These are phyloP conservation scores for Didymella exigua DNA, from an alignment of 2,329 filamentous ascomycete genomes.

Conservation along the genomic window DNA sequence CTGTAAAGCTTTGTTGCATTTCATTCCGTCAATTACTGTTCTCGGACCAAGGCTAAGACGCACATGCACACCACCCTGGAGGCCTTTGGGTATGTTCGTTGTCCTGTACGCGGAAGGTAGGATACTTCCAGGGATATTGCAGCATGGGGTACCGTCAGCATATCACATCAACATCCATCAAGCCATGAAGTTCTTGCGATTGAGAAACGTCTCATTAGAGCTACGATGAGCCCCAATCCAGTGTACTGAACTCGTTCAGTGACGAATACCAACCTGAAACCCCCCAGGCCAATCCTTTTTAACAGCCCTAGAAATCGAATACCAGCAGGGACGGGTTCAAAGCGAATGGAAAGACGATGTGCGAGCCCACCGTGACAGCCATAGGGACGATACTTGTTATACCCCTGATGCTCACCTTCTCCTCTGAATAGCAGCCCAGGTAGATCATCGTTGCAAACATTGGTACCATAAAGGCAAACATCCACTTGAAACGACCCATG, in stretches of 20 bases:
- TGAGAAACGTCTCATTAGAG: neutral
- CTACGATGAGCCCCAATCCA: too few species aligned
- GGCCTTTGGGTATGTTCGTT: too few species aligned
- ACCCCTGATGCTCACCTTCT: constrained; percentile 54
- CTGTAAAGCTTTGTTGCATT: too few species aligned
- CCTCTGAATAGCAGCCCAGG: constrained; percentile 66
- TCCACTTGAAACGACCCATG: constrained; percentile 76
- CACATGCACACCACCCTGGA: too few species aligned
- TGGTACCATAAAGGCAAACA: constrained; percentile 65
- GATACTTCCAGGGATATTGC: too few species aligned
- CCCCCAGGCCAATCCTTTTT: too few species aligned
- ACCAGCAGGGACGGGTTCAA: constrained; percentile 78
- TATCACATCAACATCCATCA: neutral
- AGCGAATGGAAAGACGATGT: constrained; percentile 71
- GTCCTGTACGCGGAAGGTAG: too few species aligned
- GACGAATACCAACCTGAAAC: too few species aligned
- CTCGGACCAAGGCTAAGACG: too few species aligned
- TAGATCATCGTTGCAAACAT: constrained; percentile 68
- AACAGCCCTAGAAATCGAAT: constrained; percentile 67
- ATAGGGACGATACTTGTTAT: constrained; percentile 75
- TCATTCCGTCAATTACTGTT: too few species aligned
- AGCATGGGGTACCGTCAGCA: too few species aligned
- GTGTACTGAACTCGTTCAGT: too few species aligned
- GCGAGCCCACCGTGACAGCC: constrained; percentile 71
- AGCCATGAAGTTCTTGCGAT: neutral